Conservation (phyloP, 495 filamentous ascomycete genomes). For the Aspergillus egyptiacus region DNA sequence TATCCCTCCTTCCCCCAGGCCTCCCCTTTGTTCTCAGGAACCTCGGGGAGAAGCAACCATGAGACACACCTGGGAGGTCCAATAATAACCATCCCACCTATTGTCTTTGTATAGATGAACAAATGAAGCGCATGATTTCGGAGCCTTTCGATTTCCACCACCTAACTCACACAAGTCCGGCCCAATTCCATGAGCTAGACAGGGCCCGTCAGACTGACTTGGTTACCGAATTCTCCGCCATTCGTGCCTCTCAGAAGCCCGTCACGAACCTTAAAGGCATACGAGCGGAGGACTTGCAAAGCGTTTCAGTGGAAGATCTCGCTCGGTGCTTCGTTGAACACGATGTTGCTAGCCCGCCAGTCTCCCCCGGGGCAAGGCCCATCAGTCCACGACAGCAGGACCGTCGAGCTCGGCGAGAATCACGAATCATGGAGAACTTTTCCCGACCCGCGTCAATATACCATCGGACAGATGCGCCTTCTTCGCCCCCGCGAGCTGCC, state of each 20-base stretch:
- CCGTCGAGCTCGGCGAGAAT: constrained; percentile 19
- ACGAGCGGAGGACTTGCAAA: constrained; percentile 56
- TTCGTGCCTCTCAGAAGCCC: constrained; percentile 61
- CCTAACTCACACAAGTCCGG: constrained; percentile 66
- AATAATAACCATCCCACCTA: constrained; percentile 2
- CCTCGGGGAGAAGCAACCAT: neutral
- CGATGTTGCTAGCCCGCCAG: constrained; percentile 20
- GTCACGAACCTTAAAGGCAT: constrained; percentile 56
- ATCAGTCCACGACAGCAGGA: constrained; percentile 17
- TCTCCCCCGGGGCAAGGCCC: constrained; percentile 14
- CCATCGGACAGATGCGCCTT: constrained; percentile 24
- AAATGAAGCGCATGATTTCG: constrained; percentile 57
- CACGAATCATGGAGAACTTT: constrained; percentile 44
- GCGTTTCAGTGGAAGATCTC: constrained; percentile 53
- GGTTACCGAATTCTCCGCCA: constrained; percentile 59
- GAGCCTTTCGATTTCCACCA: constrained; percentile 87
- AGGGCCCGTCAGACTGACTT: constrained; percentile 54
- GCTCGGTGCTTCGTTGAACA: constrained; percentile 19
- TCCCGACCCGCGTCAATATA: constrained; percentile 43
- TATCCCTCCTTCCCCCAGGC: constrained; percentile 5
- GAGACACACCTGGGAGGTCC: neutral
- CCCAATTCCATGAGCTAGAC: constrained; percentile 56
- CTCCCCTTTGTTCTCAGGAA: neutral
- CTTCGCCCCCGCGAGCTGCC: constrained; percentile 25
- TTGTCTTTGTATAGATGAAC: constrained; percentile 25